These are phyloP conservation scores for Boletus insuetus DNA, from an alignment of 768 basidiomycete genomes.

Conservation along the genomic window DNA sequence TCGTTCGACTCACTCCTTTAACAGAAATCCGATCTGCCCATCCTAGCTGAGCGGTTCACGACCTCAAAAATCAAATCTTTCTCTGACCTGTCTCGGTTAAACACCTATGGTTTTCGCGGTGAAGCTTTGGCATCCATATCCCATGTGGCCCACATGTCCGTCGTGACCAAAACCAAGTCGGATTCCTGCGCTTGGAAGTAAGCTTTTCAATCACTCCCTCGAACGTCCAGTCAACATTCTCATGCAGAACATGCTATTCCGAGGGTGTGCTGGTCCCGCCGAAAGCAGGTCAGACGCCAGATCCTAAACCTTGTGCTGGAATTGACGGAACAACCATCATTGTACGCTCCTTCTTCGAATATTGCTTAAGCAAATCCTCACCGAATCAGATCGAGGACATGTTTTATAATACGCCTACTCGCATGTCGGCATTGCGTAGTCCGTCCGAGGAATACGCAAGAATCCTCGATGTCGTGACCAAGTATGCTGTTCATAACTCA, in stretches of 20 bases:
- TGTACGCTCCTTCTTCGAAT: slow-evolving; percentile 40
- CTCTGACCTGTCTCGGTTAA: slow-evolving; percentile 78
- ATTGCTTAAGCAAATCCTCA: background rate
- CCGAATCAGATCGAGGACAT: slow-evolving; percentile 81
- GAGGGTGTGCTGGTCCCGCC: slow-evolving; percentile 72
- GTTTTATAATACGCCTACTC: slow-evolving; percentile 90
- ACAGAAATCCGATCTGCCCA: slow-evolving; percentile 83
- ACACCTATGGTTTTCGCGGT: slow-evolving; percentile 95
- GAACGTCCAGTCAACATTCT: slow-evolving; percentile 2
- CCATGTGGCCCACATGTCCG: slow-evolving; percentile 84
- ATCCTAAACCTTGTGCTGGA: slow-evolving; percentile 89
- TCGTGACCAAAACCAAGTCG: slow-evolving; percentile 84
- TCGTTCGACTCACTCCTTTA: background rate
- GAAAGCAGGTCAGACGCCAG: slow-evolving; percentile 66
- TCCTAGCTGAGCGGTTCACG: slow-evolving; percentile 92
- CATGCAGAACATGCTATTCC: slow-evolving; percentile 69
- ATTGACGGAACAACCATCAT: slow-evolving; percentile 92
- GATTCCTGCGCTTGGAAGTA: slow-evolving; percentile 93
- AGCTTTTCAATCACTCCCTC: slow-evolving; percentile 29
- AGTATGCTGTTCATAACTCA: slow-evolving; percentile 93
- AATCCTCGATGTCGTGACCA: slow-evolving; percentile 88
- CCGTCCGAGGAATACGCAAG: slow-evolving; percentile 89
- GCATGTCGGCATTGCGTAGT: slow-evolving; percentile 80
- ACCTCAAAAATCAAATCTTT: slow-evolving; percentile 90
- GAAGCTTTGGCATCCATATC: slow-evolving; percentile 96